Evolutionary conservation across 495 filamentous ascomycete species (phyloP).

Genomic region (Penicillium lagena): DNA sequence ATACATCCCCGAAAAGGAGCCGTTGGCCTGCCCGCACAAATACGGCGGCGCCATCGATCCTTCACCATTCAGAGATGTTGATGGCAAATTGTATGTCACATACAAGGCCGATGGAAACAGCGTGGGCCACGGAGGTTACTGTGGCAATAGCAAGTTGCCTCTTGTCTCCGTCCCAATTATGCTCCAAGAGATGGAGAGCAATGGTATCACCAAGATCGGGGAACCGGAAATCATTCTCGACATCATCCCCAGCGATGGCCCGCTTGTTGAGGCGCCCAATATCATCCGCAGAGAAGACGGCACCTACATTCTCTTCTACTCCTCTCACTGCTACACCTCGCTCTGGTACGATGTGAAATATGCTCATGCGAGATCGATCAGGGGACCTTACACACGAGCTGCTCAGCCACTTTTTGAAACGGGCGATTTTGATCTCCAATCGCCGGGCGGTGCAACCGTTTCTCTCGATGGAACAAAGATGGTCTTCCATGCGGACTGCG

Average conservation of each 20-base stretch:
- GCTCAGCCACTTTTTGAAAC: constrained; percentile 32
- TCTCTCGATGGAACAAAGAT: constrained; percentile 36
- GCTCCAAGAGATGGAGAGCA: constrained; percentile 45
- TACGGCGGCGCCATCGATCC: constrained; percentile 54
- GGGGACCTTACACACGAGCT: constrained; percentile 38
- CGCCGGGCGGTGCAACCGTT: constrained; percentile 47
- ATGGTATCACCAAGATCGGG: constrained; percentile 46
- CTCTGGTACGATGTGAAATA: constrained; percentile 51
- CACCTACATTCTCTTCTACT: constrained; percentile 54
- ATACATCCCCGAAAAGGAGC: constrained; percentile 31
- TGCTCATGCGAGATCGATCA: constrained; percentile 37
- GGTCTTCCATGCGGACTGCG: constrained; percentile 48
- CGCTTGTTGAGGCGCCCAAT: constrained; percentile 53
- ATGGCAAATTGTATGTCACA: constrained; percentile 45
- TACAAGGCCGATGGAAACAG: constrained; percentile 59
- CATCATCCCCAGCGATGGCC: constrained; percentile 47
- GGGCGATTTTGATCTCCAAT: constrained; percentile 31
- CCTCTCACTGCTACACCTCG: constrained; percentile 47
- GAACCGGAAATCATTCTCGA: constrained; percentile 44
- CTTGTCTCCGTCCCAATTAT: constrained; percentile 47
- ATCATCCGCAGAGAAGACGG: constrained; percentile 39
- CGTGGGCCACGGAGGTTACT: constrained; percentile 48
- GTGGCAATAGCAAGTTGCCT: constrained; percentile 42
- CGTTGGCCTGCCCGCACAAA: constrained; percentile 41
- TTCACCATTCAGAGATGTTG: constrained; percentile 41